Evolutionary conservation across 225 moss, liverwort and hornwort genomes (phyloP).

Genomic region (Pleurozium schreberi): DNA sequence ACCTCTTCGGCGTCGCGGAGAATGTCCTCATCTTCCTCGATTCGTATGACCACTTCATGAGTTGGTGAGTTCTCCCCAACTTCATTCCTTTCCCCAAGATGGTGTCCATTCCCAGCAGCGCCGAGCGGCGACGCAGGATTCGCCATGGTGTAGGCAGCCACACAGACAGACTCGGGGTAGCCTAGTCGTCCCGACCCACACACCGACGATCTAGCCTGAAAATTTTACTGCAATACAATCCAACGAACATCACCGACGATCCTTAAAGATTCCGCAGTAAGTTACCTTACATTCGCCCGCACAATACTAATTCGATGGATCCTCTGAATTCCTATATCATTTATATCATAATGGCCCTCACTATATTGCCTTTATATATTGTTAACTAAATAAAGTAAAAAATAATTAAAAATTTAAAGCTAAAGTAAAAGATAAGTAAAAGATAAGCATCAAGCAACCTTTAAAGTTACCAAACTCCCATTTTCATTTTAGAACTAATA

Average conservation of each 20-base stretch:
- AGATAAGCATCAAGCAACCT: no score
- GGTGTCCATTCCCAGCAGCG: neutral
- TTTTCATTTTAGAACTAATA: no score
- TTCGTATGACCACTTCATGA: neutral
- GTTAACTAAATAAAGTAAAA: no score
- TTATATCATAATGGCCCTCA: no score
- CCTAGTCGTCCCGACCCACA: neutral
- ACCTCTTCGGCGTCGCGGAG: neutral
- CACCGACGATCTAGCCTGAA: neutral
- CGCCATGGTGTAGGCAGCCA: neutral
- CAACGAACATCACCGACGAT: neutral
- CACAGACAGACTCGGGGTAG: neutral
- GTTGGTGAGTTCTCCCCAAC: neutral
- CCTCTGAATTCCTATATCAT: no score
- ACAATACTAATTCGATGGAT: neutral
- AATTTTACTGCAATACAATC: neutral
- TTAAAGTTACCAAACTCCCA: no score
- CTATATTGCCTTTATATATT: no score
- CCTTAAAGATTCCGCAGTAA: neutral
- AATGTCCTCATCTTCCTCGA: neutral
- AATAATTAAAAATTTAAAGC: no score
- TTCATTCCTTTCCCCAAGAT: neutral
- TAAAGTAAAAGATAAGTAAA: no score
- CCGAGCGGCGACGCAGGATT: neutral
- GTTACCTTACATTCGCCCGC: neutral